Percentiles rank a stretch among this genome's conserved stretches.
These are phyloP conservation scores for Corymbia citriodora DNA, from an alignment of 441 rosid genomes.

Conservation along the genomic window DNA sequence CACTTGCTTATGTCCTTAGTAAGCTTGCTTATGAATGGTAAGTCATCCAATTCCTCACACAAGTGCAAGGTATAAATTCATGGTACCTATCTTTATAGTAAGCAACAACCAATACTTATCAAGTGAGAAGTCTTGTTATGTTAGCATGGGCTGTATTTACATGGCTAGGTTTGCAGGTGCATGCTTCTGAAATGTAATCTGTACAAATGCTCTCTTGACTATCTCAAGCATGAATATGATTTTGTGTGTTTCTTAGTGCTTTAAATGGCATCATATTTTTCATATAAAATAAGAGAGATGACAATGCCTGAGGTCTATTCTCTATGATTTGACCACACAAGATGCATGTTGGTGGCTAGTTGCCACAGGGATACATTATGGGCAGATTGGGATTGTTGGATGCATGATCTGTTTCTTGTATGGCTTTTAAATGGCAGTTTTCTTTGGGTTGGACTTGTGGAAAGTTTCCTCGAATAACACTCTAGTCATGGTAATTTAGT, in stretches of 20 bases:
- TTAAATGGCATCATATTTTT: not conserved
- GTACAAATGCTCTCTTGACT: not conserved
- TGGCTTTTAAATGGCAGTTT: not conserved
- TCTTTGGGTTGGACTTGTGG: not conserved
- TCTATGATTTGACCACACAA: not conserved
- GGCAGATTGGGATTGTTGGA: not conserved
- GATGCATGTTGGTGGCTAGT: not conserved
- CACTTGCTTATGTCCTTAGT: not conserved
- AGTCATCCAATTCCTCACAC: not conserved
- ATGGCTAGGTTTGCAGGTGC: not conserved
- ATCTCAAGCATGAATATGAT: not conserved
- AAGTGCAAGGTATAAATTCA: not conserved
- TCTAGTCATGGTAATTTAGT: not conserved
- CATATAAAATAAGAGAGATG: not conserved
- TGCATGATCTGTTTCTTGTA: not conserved
- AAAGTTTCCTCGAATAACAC: not conserved
- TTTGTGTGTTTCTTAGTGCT: not conserved
- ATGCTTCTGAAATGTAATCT: not conserved
- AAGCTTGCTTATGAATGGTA: not conserved
- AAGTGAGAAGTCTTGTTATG: not conserved
- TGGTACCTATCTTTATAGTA: not conserved
- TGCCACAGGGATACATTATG: not conserved
- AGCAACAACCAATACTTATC: not conserved
- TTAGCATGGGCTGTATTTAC: not conserved
- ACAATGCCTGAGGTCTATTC: not conserved